Evolutionary conservation across 225 moss, liverwort and hornwort species (phyloP), one percentile per base, ranked within the genome.

Genomic region (Thuidium tamariscinum): DNA sequence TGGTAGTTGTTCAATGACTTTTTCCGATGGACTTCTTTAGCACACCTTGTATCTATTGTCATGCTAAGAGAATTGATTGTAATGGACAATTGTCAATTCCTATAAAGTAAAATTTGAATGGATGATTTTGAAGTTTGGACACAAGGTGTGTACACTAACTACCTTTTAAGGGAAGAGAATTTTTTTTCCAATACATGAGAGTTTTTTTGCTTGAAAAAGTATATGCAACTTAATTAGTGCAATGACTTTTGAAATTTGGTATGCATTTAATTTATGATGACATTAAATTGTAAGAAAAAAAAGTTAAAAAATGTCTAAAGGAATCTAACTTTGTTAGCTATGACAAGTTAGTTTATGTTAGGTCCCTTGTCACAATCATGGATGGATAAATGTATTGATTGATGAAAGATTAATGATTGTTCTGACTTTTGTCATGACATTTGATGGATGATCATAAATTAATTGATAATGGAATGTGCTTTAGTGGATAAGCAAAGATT

Each of bases 101-200:
- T 18, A 34, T 5, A 34, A 63, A 5, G n/a, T 14, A 2, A 29
- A 26, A 27, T 27, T 0, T 9, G 2, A 63, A 63, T 9, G 6
- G 12, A 37, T 37, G 12, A 22, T 66, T 7, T 9, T 36, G 4
- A 67, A 67, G 8, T 69, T 69, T 41, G 15, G 15, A 41, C 1
- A 14, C 25, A 69, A 69, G 13, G 8, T 14, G 4, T 2, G 0
- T 7, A 14, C 15, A 41, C 8, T 42, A 42, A 26, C 8, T 7
- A 15, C 5, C 27, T 70, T 42, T 51, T 3, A 16, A 9, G 5
- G 0, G 5, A 70, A 70, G 5, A 3, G 27, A 17, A 71, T 10
- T 9, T 36, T 1, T 1, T 1, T 0, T 5, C 10, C 0, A 4
- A 27, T 16, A 7, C 5, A 0, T 5, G 2, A 22, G 13, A 26